A percentile compares a stretch with the other conserved stretches of the same genome.
phyloP scores from a whole-genome alignment of 306 rosid genomes.

The Ormosia emarginata region DNA sequence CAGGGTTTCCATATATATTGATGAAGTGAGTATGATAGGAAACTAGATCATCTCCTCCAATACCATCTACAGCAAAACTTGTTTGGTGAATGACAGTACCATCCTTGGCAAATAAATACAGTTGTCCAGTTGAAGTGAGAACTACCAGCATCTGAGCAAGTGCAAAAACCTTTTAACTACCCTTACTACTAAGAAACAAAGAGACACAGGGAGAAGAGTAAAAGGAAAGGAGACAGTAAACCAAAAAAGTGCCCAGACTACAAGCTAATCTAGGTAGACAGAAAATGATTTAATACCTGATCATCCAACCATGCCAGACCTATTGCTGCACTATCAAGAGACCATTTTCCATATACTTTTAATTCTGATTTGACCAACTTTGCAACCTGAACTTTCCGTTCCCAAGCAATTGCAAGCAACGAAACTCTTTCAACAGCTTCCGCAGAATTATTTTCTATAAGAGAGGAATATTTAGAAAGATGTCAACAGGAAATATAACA shows the following conservation, averaged over 20 bases:
- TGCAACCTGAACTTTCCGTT: constrained; percentile 89
- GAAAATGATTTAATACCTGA: constrained; percentile 52
- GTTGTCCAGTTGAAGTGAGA: constrained; percentile 74
- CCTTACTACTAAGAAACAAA: constrained; percentile 18
- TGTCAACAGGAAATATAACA: constrained; percentile 27
- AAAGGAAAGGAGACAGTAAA: constrained; percentile 1
- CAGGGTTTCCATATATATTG: constrained; percentile 84
- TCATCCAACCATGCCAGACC: constrained; percentile 97
- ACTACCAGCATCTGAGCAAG: constrained; percentile 85
- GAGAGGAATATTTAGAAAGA: constrained; percentile 31
- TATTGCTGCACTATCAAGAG: constrained; percentile 84
- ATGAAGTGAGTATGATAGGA: constrained; percentile 79
- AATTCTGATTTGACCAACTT: constrained; percentile 81
- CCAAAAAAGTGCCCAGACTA: constrained; percentile 1
- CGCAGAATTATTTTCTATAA: constrained; percentile 51
- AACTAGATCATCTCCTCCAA: constrained; percentile 75
- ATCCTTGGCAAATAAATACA: constrained; percentile 77
- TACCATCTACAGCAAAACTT: constrained; percentile 65
- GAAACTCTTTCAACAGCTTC: constrained; percentile 77
- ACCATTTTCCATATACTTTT: constrained; percentile 78
- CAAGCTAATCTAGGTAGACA: constrained; percentile 4
- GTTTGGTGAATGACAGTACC: constrained; percentile 94
- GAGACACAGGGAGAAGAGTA: constrained; percentile 19
- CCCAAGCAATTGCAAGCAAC: constrained; percentile 98
- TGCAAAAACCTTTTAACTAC: constrained; percentile 23